phyloP scores from a whole-genome alignment of 2,329 filamentous ascomycete species.

The Chrysosporium queenslandicum region DNA sequence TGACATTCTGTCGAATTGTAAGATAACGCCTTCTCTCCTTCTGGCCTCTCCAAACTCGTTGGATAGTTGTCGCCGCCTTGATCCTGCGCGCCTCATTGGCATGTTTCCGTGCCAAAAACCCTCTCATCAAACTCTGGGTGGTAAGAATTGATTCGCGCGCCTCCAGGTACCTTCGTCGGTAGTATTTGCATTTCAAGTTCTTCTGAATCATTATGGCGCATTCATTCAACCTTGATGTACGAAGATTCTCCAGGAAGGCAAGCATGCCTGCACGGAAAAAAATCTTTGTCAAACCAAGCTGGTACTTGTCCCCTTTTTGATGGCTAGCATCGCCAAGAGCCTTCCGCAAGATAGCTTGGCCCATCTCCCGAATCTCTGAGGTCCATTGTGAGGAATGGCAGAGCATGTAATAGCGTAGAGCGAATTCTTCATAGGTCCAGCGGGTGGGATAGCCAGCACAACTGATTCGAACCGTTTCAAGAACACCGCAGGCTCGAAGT shows the following conservation, averaged over 20 bases:
- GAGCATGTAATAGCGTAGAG: slow-evolving; percentile 94
- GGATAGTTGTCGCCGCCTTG: slow-evolving; percentile 86
- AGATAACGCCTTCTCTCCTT: slow-evolving; percentile 77
- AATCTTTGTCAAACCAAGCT: slow-evolving; percentile 94
- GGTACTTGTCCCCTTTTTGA: slow-evolving; percentile 81
- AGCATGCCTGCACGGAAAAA: slow-evolving; percentile 99
- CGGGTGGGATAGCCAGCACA: slow-evolving; percentile 93
- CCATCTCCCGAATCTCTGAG: slow-evolving; percentile 86
- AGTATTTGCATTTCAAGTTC: slow-evolving; percentile 92
- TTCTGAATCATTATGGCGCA: slow-evolving; percentile 98
- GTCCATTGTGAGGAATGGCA: slow-evolving; percentile 86
- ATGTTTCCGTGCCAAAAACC: slow-evolving; percentile 63
- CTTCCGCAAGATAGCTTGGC: slow-evolving; percentile 79
- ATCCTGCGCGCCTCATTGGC: slow-evolving; percentile 72
- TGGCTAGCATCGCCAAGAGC: slow-evolving; percentile 69
- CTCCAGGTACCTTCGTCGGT: slow-evolving; percentile 80
- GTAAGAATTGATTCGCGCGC: slow-evolving; percentile 69
- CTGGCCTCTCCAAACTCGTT: slow-evolving; percentile 86
- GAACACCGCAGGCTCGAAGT: slow-evolving; percentile 92
- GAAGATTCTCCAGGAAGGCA: slow-evolving; percentile 88
- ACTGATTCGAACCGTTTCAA: slow-evolving; percentile 96
- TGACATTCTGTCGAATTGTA: slow-evolving; percentile 68
- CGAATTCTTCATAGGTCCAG: slow-evolving; percentile 99
- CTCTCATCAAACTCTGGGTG: slow-evolving; percentile 69
- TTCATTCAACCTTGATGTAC: slow-evolving; percentile 80